A percentile compares a stretch with the other conserved stretches of the same genome.
Conservation (phyloP, 140 eudicot species). For the Bidens hawaiensis region DNA sequence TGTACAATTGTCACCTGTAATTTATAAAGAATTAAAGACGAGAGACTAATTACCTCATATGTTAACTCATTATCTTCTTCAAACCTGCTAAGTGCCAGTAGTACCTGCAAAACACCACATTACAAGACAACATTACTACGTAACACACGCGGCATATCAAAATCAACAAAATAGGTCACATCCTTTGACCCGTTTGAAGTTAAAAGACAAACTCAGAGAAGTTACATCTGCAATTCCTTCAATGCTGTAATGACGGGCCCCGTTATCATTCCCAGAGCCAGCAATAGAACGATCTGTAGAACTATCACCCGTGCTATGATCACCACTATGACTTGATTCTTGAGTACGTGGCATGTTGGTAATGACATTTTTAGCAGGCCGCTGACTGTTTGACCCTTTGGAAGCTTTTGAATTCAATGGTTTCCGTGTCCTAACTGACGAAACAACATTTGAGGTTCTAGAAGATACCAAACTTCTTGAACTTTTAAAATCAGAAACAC, state of each 20-base stretch:
- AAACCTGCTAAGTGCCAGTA: conserved; percentile 72
- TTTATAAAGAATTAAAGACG: not conserved
- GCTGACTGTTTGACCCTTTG: conserved; percentile 21
- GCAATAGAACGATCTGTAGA: conserved; percentile 38
- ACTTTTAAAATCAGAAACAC: conserved; percentile 36
- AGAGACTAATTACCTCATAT: conserved; percentile 58
- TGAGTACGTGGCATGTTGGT: conserved; percentile 30
- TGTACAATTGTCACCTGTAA: not conserved
- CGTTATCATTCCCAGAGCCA: conserved; percentile 45
- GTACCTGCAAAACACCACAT: conserved; percentile 43
- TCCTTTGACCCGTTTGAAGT: conserved; percentile 4
- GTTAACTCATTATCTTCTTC: conserved; percentile 74
- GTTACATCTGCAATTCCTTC: conserved; percentile 84
- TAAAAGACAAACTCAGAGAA: not conserved
- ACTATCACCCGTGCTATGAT: conserved; percentile 24
- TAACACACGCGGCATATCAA: not conserved
- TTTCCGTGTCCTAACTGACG: conserved; percentile 42
- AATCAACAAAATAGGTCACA: not conserved
- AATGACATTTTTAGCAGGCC: conserved; percentile 14
- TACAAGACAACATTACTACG: conserved; percentile 9
- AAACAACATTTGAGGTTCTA: conserved; percentile 22
- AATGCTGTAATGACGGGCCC: conserved; percentile 40
- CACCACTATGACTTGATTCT: conserved; percentile 30
- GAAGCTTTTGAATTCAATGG: conserved; percentile 30
- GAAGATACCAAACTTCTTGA: conserved; percentile 33